Conservation (phyloP, 192 early-diverging fungal genomes). For the Backusella luteola region DNA sequence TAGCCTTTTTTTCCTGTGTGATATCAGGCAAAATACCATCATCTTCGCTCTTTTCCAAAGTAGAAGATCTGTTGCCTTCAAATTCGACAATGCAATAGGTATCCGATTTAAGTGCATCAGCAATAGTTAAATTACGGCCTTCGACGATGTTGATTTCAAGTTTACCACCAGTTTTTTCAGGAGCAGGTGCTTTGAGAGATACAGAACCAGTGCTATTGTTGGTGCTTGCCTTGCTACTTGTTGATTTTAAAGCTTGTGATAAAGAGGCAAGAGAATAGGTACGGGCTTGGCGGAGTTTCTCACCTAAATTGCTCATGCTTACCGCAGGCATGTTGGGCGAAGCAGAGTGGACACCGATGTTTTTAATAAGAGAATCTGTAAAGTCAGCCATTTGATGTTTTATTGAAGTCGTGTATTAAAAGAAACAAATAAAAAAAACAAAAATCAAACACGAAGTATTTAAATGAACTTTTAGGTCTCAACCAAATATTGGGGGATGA, state of each 20-base stretch:
- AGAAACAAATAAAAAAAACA: slow-evolving; percentile 11
- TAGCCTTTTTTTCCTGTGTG: background rate
- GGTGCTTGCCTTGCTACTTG: background rate
- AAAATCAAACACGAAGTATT: background rate
- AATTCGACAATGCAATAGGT: slow-evolving; percentile 43
- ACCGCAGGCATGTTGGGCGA: background rate
- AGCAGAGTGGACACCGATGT: slow-evolving; percentile 19
- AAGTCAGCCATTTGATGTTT: slow-evolving; percentile 11
- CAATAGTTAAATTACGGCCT: slow-evolving; percentile 38
- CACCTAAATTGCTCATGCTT: slow-evolving; percentile 19
- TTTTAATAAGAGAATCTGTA: slow-evolving; percentile 26
- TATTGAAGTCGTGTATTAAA: background rate
- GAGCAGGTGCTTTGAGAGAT: slow-evolving; percentile 7
- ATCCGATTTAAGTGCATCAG: slow-evolving; percentile 31
- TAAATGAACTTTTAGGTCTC: slow-evolving; percentile 5
- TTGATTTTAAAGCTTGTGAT: slow-evolving; percentile 5
- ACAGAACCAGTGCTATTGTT: background rate
- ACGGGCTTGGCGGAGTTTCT: slow-evolving; percentile 23
- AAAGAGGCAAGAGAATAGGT: slow-evolving; percentile 9
- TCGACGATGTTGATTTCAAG: slow-evolving; percentile 36
- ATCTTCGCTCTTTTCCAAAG: slow-evolving; percentile 15
- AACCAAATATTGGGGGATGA: background rate
- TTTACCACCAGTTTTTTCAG: slow-evolving; percentile 20
- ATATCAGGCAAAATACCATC: background rate
- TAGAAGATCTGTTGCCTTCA: slow-evolving; percentile 40